Percentiles rank a stretch among this genome's conserved stretches.
Evolutionary conservation across 352 stramenopile genomes (phyloP).

Genomic region (Pythium grandisporangium): DNA sequence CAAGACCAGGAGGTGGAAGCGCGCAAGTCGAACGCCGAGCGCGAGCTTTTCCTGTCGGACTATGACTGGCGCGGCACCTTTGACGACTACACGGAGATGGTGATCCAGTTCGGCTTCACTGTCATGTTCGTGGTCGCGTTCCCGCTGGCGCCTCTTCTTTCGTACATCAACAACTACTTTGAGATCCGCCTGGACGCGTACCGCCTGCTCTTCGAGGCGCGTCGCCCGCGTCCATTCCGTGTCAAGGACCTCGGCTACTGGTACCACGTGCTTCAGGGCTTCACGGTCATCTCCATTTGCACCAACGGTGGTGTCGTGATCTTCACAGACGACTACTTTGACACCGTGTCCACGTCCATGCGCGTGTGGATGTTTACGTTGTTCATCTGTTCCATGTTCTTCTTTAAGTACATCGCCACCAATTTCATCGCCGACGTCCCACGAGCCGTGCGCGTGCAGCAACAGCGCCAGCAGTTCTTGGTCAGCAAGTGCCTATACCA

Average conservation of each 20-base stretch:
- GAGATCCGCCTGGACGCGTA: constrained; percentile 89
- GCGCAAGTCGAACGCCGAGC: constrained; percentile 41
- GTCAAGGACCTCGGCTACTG: constrained; percentile 90
- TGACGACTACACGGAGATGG: constrained; percentile 92
- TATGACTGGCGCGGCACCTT: constrained; percentile 85
- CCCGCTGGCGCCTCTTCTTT: constrained; percentile 87
- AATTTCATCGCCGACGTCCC: constrained; percentile 68
- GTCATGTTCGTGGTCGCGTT: constrained; percentile 91
- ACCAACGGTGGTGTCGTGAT: constrained; percentile 92
- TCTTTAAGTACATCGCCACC: constrained; percentile 77
- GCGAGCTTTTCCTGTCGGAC: constrained; percentile 68
- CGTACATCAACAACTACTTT: constrained; percentile 90
- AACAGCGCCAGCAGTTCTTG: constrained; percentile 74
- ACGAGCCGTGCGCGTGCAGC: constrained; percentile 61
- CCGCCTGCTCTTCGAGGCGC: constrained; percentile 74
- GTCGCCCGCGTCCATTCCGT: constrained; percentile 67
- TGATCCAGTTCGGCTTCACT: constrained; percentile 84
- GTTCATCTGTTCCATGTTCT: constrained; percentile 74
- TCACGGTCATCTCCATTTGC: constrained; percentile 87
- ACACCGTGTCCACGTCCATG: constrained; percentile 29
- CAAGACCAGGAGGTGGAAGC: constrained; percentile 14
- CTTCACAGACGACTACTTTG: constrained; percentile 86
- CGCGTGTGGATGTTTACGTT: constrained; percentile 76
- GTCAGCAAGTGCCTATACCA: constrained; percentile 83
- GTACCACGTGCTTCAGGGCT: constrained; percentile 84